These are phyloP conservation scores for Colletotrichum liriopes DNA, from an alignment of 2,329 filamentous ascomycete species.

Conservation along the genomic window DNA sequence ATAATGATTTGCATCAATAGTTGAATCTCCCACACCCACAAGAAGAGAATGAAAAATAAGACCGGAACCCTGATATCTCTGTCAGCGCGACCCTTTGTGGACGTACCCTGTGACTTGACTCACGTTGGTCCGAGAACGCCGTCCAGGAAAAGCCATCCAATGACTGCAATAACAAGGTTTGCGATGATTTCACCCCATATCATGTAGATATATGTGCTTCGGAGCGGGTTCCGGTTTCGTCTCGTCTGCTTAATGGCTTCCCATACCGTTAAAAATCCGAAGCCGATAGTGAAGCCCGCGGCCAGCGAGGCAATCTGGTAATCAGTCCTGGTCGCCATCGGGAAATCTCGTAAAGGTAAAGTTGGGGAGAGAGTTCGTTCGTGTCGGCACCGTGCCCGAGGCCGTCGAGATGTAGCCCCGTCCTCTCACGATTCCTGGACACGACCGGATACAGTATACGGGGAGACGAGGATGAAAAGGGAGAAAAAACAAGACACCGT, in stretches of 20 bases:
- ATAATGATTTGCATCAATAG: conserved; percentile 70
- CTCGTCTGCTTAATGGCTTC: conserved; percentile 59
- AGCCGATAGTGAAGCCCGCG: conserved; percentile 56
- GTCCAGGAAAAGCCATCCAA: conserved; percentile 58
- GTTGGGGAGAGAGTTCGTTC: not conserved
- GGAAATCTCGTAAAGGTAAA: not conserved
- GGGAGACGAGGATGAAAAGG: not conserved
- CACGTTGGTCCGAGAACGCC: conserved; percentile 53
- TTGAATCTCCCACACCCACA: conserved; percentile 65
- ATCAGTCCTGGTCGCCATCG: conserved; percentile 46
- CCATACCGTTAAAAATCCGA: conserved; percentile 58
- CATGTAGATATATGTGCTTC: conserved; percentile 61
- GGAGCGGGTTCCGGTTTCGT: conserved; percentile 53
- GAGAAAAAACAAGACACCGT: not conserved
- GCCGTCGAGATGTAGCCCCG: not conserved
- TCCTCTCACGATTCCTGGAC: conserved; percentile 15
- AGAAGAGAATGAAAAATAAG: conserved; percentile 54
- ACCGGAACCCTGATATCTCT: conserved; percentile 48
- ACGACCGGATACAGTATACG: conserved; percentile 5
- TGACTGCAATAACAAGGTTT: conserved; percentile 55
- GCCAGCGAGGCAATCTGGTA: conserved; percentile 51
- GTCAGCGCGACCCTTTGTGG: not conserved
- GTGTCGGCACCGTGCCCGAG: not conserved
- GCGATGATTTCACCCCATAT: conserved; percentile 62
- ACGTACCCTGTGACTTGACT: not conserved